These are phyloP conservation scores for Crithidia acanthocephali DNA, from an alignment of 208 protist species.

Conservation along the genomic window DNA sequence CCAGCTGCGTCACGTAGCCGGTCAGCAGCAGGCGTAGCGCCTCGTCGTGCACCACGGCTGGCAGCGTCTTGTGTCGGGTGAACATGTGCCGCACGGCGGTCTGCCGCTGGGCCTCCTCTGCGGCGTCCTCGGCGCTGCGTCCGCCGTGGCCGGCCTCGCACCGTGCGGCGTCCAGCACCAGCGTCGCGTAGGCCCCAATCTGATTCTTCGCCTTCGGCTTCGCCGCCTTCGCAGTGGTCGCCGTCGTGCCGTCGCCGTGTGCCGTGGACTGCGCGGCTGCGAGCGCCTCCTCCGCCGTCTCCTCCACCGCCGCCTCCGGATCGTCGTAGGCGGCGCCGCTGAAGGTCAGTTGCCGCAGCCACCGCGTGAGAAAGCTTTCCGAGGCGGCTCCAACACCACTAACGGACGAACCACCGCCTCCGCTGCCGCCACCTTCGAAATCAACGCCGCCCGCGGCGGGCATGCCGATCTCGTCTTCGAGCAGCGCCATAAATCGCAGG, in stretches of 20 bases:
- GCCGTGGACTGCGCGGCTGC: neutral
- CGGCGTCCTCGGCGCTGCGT: conserved; percentile 19
- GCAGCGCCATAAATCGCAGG: conserved; percentile 71
- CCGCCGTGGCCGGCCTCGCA: conserved; percentile 12
- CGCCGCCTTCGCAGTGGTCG: neutral
- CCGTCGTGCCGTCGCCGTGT: neutral
- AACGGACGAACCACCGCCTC: neutral
- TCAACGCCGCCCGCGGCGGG: conserved; percentile 21
- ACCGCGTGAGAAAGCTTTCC: conserved; percentile 28
- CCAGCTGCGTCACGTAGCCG: conserved; percentile 33
- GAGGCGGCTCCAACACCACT: neutral
- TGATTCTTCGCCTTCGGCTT: neutral
- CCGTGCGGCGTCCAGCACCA: conserved; percentile 27
- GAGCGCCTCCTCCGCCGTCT: neutral
- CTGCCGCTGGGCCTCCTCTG: conserved; percentile 34
- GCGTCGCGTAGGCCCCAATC: conserved; percentile 24
- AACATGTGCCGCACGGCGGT: conserved; percentile 39
- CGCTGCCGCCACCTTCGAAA: neutral
- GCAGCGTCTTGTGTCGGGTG: conserved; percentile 20
- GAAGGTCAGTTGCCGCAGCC: conserved; percentile 38
- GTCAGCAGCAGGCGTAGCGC: conserved; percentile 34
- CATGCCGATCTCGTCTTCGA: conserved; percentile 53
- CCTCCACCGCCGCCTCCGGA: conserved; percentile 10
- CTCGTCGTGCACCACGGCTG: conserved; percentile 29
- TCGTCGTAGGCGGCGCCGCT: conserved; percentile 20